Evolutionary conservation across 1,284 basidiomycete species (phyloP), one percentile per base, ranked within the genome.

Genomic region (Cryptococcus wingfieldii): DNA sequence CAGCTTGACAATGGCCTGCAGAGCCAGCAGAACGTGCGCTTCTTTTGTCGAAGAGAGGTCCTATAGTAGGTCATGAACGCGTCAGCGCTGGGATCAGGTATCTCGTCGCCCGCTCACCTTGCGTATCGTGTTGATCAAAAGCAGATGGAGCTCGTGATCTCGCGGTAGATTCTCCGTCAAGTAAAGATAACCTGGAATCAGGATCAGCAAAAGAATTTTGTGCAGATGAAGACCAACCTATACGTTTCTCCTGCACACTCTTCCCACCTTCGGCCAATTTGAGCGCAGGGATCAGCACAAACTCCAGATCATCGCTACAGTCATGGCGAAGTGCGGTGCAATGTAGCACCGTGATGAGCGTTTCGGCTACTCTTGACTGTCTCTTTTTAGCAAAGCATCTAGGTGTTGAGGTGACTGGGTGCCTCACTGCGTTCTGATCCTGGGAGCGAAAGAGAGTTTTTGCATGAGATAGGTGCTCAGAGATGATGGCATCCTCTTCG

Each of bases 51-150:
- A 34, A 42, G 7, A 71, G 62, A 14, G 71, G 62, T 37, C 31
- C 31, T 34, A 74, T 61, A 50, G 67, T 59, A 0, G 66, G 55
- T 2, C 60, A 51, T 13, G 45, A 41, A 0, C 53, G 38, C 1
- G 69, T 58, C 0, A 77, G 64, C 54, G 76, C 73, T 72, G 74
- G 56, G 4, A 16, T 10, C n/a, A 14, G 19, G 19, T 47, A 4
- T 38, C 18, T 13, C 37, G 25, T 6, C 1, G 18, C 45, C n/a
- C 23, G 27, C 59, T 4, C 41, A 71, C 72, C 66, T 77, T 77
- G 18, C 72, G 66, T 8, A 77, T 67, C 4, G 74, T 76, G 54
- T 77, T 77, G 63, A 76, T 69, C 4, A 75, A 56, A 55, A 77
- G 58, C 38, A 77, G 58, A 1, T 60, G 54, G 18, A 75, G 65